Evolutionary conservation across 495 filamentous ascomycete genomes (phyloP).

Genomic region (Penicillium simplicissimum): DNA sequence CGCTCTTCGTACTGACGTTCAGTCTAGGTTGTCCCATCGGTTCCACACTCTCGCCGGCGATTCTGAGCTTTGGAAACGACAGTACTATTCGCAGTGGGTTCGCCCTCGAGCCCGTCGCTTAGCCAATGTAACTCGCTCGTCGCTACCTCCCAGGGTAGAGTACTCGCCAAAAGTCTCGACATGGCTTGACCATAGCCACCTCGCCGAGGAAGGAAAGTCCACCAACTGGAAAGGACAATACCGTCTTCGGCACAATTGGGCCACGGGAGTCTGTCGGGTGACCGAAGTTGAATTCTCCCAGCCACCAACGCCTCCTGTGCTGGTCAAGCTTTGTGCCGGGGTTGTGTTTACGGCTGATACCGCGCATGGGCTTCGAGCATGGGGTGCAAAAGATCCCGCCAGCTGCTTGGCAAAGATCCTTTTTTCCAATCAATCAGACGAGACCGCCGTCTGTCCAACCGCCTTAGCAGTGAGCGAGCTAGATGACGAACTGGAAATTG

Average conservation of each 20-base stretch:
- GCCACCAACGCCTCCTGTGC: constrained; percentile 54
- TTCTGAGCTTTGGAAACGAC: constrained; percentile 85
- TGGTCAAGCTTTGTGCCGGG: constrained; percentile 72
- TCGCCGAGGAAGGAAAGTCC: constrained; percentile 49
- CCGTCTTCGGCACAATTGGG: constrained; percentile 90
- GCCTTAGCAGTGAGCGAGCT: constrained; percentile 61
- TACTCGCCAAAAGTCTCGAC: constrained; percentile 74
- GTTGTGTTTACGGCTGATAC: constrained; percentile 78
- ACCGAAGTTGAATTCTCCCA: constrained; percentile 71
- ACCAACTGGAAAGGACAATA: constrained; percentile 91
- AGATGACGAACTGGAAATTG: constrained; percentile 42
- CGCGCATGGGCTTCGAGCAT: constrained; percentile 69
- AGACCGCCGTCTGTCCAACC: constrained; percentile 52
- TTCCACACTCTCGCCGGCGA: constrained; percentile 77
- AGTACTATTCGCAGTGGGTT: constrained; percentile 90
- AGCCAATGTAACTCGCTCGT: constrained; percentile 60
- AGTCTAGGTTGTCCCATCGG: constrained; percentile 67
- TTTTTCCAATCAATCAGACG: constrained; percentile 15
- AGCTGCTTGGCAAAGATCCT: constrained; percentile 29
- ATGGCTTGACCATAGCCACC: constrained; percentile 76
- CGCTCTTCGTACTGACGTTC: constrained; percentile 4
- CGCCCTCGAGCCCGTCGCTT: constrained; percentile 77
- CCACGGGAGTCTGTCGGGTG: constrained; percentile 75
- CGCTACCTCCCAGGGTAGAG: constrained; percentile 44
- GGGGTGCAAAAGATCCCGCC: constrained; percentile 64